Evolutionary conservation across 192 early-diverging fungal species (phyloP), one percentile per base, ranked within the genome.

Genomic region (Helicostylum pulchrum): DNA sequence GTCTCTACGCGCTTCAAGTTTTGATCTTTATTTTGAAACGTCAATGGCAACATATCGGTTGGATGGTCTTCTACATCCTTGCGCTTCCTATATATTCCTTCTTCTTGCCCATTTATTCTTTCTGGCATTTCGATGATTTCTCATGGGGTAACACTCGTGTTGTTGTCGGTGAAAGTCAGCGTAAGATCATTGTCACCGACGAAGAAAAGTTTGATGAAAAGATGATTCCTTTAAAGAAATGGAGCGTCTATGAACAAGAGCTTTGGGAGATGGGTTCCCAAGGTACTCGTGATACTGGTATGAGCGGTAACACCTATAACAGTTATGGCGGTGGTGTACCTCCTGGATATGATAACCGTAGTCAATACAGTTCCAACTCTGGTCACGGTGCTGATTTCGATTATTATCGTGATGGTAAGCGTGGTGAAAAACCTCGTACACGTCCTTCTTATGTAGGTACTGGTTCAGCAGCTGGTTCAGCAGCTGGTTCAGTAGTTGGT

Each of bases 41-140:
- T 14, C 86, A 91, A 69, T 89, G 87, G 87, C 87, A 89, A 59
- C 86, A 91, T 50, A 81, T 91, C 58, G 89, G 89, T n/a, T 92
- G 89, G 89, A 91, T 91, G 89, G 61, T 88, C 26, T 89, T 91
- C 47, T 98, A 98, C 72, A 78, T 98, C 15, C 71, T 96, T 4
- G 92, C 91, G 2, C 88, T 93, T 39, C 95, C 96, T 7, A 68
- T 97, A 30, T 98, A 91, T 70, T 90, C 88, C 14, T 91, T 93
- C 67, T 91, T 92, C 71, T 85, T 98, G 45, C 96, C 96, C 0
- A 58, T 98, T 46, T 98, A 98, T 67, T 84, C 95, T 0, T 97
- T 98, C 87, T 96, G 94, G 95, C 94, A 98, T 80, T 94, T 96
- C 84, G 95, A 98, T 69, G 95, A 98, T 73, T 98, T 98, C 72